Evolutionary conservation across 2,329 filamentous ascomycete genomes (phyloP), one percentile per base, ranked within the genome.

Genomic region (Chaetothyriales sp.): DNA sequence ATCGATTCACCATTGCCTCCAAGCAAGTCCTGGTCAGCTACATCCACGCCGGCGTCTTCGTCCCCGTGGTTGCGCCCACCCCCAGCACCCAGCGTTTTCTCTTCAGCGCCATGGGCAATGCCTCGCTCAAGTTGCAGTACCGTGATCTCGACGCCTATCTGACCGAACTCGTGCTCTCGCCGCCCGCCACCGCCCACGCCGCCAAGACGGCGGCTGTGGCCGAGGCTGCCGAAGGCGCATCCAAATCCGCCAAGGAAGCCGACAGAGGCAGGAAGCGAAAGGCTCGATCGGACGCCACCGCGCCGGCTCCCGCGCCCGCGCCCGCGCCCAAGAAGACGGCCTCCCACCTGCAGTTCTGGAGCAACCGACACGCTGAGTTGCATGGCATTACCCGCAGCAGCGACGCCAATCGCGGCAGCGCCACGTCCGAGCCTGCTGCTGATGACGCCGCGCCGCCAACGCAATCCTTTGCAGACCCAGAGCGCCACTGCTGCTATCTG

Each of bases 21-120:
- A 83, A 81, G 58, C 78, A 81, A 0, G 83, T 88, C 15, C 74
- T 78, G 9, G 75, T 87, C 20, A 83, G 78, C 44, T 88, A 85
- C 59, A 89, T 89, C 43, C 86, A 92, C 58, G 80, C 85, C n/a
- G 86, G 86, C 4, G 86, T 92, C 2, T 92, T 94, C 62, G 78
- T 89, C 10, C 86, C 85, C 0, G 82, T 85, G 44, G 73, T 84
- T 47, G 77, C 82, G 48, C 73, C 76, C 6, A 73, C 73, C 4
- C 71, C 76, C 0, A 76, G 76, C 18, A 77, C 73, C n/a, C 75
- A 78, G 13, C 73, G 70, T 46, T 81, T 82, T 63, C 84, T 82
- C 0, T 89, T 90, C 62, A 74, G 76, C 29, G 83, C 85, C 1
- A 72, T 86, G 1, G 80, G 79, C 58, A 89, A 89, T 60, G 74